These are phyloP conservation scores for Fusarium sulawesiense DNA, from an alignment of 2,329 filamentous ascomycete genomes.

Conservation along the genomic window DNA sequence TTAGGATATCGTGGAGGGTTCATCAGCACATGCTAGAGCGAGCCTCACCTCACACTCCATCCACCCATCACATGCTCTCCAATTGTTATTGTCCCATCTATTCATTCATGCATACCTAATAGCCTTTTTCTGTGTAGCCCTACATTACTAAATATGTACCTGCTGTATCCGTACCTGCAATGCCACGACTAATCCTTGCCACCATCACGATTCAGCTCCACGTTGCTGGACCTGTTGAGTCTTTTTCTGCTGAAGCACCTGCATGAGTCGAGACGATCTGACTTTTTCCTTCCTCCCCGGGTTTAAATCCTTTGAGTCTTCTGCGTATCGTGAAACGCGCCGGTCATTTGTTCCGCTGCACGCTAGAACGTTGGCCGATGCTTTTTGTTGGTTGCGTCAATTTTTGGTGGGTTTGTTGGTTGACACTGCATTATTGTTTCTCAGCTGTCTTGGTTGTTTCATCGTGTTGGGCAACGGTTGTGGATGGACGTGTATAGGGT, in stretches of 20 bases:
- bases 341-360: background rate
- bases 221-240: background rate
- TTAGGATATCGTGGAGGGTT: conserved; percentile 4
- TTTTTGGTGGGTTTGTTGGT: background rate
- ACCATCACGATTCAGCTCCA: conserved; percentile 16
- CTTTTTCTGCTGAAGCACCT: conserved; percentile 1
- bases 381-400: background rate
- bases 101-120: background rate
- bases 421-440: background rate
- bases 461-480: background rate
- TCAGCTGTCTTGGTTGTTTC: background rate
- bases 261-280: conserved; percentile 16
- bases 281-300: background rate
- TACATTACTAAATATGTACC: background rate
- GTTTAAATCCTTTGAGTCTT: background rate
- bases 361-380: conserved; percentile 17
- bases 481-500: background rate
- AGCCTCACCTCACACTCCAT: conserved; percentile 10
- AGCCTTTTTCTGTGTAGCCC: background rate
- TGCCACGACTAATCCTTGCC: conserved; percentile 2
- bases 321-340: conserved; percentile 18
- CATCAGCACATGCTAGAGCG: conserved; percentile 17
- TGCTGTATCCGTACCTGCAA: background rate
- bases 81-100: background rate
- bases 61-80: background rate